Evolutionary conservation across 345 rosid species (phyloP), one percentile per base, ranked within the genome.

Genomic region (Acer campestre): DNA sequence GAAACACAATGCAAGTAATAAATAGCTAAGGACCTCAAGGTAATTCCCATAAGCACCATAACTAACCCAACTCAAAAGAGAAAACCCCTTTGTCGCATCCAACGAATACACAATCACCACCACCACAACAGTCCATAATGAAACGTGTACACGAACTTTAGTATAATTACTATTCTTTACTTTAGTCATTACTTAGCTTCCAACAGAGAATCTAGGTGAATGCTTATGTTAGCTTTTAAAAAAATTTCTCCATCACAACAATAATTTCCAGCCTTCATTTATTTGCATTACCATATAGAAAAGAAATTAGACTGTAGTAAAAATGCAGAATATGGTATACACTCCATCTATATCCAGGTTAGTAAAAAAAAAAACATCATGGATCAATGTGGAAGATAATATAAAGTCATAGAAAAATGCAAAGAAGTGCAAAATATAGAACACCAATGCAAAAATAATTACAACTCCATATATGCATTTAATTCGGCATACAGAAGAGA

Each of bases 381-480:
- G 27, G 48, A 35, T 63, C 63, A 63, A 69, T 16, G 22, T 40
- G 20, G 40, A 70, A 67, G 55, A 69, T 61, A 27, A 17, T 23
- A 35, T 71, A 20, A 64, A 63, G 20, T 66, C 11, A 20, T 12
- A 55, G 48, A 20, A 13, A 40, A 73, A 9, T 67, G 16, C 53
- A 38, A 31, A 64, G 27, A 49, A 44, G 58, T 17, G 51, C 55
- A 63, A 22, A 6, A 48, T 44, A 61, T 48, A 63, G 7, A 40
- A n/a, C 46, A 29, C n/a, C 68, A 53, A 25, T 7, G 56, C 27
- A 63, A 62, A 40, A 29, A n/a, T 74, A 35, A 62, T 62, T 16
- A 64, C 67, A 74, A 16, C 67, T 75, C 64, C 58, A 62, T 38
- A n/a, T 23, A 42, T 25, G 71, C 22, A 44, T 62, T 49, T 59